These are phyloP conservation scores for Phytophthora hibernalis DNA, from an alignment of 352 stramenopile genomes.

Conservation along the genomic window DNA sequence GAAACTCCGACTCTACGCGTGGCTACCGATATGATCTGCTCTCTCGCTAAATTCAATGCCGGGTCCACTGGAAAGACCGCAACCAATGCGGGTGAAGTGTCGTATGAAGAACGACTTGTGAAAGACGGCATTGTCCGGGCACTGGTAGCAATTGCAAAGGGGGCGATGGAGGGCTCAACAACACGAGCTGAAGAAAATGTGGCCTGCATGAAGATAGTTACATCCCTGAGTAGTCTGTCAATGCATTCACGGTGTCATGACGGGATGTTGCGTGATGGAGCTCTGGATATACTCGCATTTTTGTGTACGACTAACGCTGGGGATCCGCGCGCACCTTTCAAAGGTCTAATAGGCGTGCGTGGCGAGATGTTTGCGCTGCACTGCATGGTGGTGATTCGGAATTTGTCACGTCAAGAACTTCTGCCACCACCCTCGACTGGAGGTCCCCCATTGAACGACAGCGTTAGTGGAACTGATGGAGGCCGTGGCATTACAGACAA, in stretches of 20 bases:
- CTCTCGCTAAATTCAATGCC: conserved; percentile 59
- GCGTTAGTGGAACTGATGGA: conserved; percentile 6
- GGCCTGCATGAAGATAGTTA: conserved; percentile 69
- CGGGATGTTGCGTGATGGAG: conserved; percentile 77
- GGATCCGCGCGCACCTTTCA: conserved; percentile 57
- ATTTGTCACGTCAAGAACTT: conserved; percentile 60
- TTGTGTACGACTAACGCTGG: conserved; percentile 55
- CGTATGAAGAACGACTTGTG: conserved; percentile 73
- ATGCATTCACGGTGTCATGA: conserved; percentile 68
- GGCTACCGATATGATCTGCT: conserved; percentile 74
- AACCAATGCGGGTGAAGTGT: conserved; percentile 15
- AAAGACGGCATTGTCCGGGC: conserved; percentile 76
- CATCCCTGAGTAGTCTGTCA: conserved; percentile 72
- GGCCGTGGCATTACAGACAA: conserved; percentile 11
- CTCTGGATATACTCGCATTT: conserved; percentile 59
- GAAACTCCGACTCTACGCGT: conserved; percentile 57
- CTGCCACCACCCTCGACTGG: background rate
- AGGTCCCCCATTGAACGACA: background rate
- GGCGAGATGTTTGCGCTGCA: conserved; percentile 78
- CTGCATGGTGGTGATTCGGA: conserved; percentile 68
- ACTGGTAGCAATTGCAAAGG: conserved; percentile 66
- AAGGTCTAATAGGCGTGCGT: conserved; percentile 62
- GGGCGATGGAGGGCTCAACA: conserved; percentile 35
- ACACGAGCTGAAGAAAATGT: conserved; percentile 38
- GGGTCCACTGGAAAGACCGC: conserved; percentile 1